Percentiles rank a stretch among this genome's conserved stretches.
phyloP scores from a whole-genome alignment of 495 filamentous ascomycete genomes.

The Neurospora africana region DNA sequence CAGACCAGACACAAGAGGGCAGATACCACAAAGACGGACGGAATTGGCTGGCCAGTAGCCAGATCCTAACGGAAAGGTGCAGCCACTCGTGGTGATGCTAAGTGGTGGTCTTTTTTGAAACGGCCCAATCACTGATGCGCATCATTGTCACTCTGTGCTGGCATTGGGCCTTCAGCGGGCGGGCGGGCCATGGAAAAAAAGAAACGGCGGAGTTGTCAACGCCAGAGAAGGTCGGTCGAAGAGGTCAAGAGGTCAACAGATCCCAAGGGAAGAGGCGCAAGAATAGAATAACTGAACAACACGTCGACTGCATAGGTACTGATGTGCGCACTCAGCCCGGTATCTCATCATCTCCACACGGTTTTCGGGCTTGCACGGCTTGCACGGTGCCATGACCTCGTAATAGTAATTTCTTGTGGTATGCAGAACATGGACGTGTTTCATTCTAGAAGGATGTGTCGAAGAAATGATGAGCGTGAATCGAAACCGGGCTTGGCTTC shows the following conservation, averaged over 20 bases:
- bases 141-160: background rate
- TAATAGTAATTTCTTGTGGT: conserved; percentile 5
- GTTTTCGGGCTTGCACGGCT: background rate
- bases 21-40: background rate
- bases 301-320: background rate
- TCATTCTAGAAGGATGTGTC: conserved; percentile 22
- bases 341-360: background rate
- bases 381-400: conserved; percentile 12
- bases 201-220: background rate
- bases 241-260: background rate
- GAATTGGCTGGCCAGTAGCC: background rate
- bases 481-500: conserved; percentile 3
- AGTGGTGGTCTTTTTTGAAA: background rate
- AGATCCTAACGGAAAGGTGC: background rate
- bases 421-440: conserved; percentile 18
- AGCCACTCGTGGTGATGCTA: background rate
- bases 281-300: background rate
- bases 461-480: conserved; percentile 8
- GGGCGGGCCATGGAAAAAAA: background rate
- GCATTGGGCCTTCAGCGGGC: background rate
- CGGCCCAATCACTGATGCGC: background rate
- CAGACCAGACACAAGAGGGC: background rate
- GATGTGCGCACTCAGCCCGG: background rate
- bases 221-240: background rate
- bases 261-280: background rate